A percentile compares a stretch with the other conserved stretches of the same genome.
phyloP scores from a whole-genome alignment of 1,284 basidiomycete species.

The Irpex lacteus region DNA sequence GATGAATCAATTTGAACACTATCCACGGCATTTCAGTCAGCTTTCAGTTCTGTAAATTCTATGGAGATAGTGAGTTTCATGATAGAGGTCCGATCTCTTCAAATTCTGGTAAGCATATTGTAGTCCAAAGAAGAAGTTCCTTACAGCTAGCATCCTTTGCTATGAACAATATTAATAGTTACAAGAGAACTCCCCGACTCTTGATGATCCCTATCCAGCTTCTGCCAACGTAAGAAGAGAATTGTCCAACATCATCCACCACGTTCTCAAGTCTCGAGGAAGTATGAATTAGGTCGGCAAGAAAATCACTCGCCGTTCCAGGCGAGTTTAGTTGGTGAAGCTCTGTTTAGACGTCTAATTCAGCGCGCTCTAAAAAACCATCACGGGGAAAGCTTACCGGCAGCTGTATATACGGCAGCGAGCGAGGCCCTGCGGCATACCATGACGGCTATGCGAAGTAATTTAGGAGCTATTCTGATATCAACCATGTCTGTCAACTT shows the following conservation, averaged over 20 bases:
- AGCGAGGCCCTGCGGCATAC: constrained; percentile 63
- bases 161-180: background rate
- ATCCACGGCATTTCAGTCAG: too few species aligned
- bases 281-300: constrained; percentile 56
- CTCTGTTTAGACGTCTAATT: constrained; percentile 38
- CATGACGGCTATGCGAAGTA: constrained; percentile 50
- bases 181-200: constrained; percentile 50
- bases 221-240: constrained; percentile 55
- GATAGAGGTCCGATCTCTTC: too few species aligned
- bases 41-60: too few species aligned
- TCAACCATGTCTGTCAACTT: constrained; percentile 18
- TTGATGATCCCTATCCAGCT: constrained; percentile 69
- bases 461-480: background rate
- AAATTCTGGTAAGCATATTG: too few species aligned
- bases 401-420: constrained; percentile 61
- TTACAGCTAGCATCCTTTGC: too few species aligned
- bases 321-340: constrained; percentile 75
- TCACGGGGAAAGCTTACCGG: constrained; percentile 37
- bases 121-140: too few species aligned
- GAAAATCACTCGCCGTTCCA: constrained; percentile 55
- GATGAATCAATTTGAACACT: too few species aligned
- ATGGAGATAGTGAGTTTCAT: too few species aligned
- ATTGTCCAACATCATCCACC: constrained; percentile 48
- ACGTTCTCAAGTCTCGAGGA: constrained; percentile 41
- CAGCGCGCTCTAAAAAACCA: background rate